These are phyloP conservation scores for Huntiella decipiens DNA, from an alignment of 2,329 filamentous ascomycete genomes.

Conservation along the genomic window DNA sequence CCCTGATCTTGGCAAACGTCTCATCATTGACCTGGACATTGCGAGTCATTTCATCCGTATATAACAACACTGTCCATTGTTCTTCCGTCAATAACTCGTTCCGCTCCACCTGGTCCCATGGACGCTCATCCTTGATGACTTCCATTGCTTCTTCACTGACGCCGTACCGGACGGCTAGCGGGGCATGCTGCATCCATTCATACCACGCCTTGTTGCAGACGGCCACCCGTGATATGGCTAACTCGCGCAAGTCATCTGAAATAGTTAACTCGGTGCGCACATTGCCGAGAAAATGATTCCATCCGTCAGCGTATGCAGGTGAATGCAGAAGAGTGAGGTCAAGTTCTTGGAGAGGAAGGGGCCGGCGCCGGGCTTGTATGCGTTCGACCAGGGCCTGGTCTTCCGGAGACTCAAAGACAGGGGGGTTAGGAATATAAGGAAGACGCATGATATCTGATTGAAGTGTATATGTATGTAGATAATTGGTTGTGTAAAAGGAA, in stretches of 20 bases:
- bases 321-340: constrained; percentile 60
- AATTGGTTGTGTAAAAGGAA: not conserved
- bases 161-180: constrained; percentile 40
- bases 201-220: constrained; percentile 68
- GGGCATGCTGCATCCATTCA: constrained; percentile 66
- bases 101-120: constrained; percentile 16
- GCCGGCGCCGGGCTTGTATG: constrained; percentile 44
- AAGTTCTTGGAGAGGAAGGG: constrained; percentile 53
- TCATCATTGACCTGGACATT: constrained; percentile 49
- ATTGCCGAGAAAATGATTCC: constrained; percentile 50
- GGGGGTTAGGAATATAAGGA: constrained; percentile 41
- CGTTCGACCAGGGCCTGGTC: constrained; percentile 41
- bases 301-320: constrained; percentile 55
- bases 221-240: constrained; percentile 66
- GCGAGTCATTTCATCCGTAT: constrained; percentile 70
- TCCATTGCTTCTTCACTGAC: constrained; percentile 33
- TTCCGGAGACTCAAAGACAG: constrained; percentile 23
- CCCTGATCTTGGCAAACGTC: constrained; percentile 45
- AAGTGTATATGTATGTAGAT: not conserved
- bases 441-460: constrained; percentile 37
- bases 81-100: constrained; percentile 29
- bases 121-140: constrained; percentile 20
- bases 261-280: constrained; percentile 35
- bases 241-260: constrained; percentile 43
- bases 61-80: constrained; percentile 51